These are phyloP conservation scores for Moesziomyces globuligerus DNA, from an alignment of 1,284 basidiomycete species.

Conservation along the genomic window DNA sequence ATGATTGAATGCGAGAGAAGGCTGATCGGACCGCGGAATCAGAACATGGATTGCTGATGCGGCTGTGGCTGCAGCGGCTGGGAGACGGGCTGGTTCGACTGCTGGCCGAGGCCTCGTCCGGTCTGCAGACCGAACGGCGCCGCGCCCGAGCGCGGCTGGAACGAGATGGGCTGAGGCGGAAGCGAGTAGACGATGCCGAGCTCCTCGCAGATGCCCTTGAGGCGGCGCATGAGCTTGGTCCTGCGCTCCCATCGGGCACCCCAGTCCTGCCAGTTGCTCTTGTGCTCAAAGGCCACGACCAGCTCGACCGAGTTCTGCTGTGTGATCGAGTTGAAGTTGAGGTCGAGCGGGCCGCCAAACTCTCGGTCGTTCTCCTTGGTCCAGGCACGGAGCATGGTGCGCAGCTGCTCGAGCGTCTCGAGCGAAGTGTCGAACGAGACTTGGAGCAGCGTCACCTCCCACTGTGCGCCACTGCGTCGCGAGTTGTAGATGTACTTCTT, in stretches of 20 bases:
- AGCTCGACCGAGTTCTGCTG: slow-evolving; percentile 63
- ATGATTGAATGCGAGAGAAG: background rate
- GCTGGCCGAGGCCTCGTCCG: background rate
- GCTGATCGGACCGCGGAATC: background rate
- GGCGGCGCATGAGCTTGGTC: slow-evolving; percentile 60
- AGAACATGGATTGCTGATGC: slow-evolving; percentile 13
- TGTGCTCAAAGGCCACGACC: slow-evolving; percentile 78
- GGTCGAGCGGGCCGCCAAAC: slow-evolving; percentile 59
- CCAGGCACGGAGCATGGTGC: slow-evolving; percentile 73
- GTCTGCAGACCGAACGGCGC: slow-evolving; percentile 43
- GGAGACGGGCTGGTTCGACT: background rate
- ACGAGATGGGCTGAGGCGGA: slow-evolving; percentile 60
- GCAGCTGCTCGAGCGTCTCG: slow-evolving; percentile 75
- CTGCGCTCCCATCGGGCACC: slow-evolving; percentile 73
- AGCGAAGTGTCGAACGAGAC: slow-evolving; percentile 65
- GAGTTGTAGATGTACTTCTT: slow-evolving; percentile 78
- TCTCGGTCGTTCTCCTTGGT: slow-evolving; percentile 76
- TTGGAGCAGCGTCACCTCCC: slow-evolving; percentile 75
- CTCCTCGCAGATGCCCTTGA: slow-evolving; percentile 56
- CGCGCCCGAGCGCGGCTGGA: slow-evolving; percentile 47
- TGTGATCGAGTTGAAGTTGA: slow-evolving; percentile 65
- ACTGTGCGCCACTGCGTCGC: slow-evolving; percentile 70
- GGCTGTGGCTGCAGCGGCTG: slow-evolving; percentile 2
- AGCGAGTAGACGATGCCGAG: slow-evolving; percentile 54
- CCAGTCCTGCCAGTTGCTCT: slow-evolving; percentile 88